Evolutionary conservation across 1,284 basidiomycete species (phyloP).

Genomic region (Trametes sp.): DNA sequence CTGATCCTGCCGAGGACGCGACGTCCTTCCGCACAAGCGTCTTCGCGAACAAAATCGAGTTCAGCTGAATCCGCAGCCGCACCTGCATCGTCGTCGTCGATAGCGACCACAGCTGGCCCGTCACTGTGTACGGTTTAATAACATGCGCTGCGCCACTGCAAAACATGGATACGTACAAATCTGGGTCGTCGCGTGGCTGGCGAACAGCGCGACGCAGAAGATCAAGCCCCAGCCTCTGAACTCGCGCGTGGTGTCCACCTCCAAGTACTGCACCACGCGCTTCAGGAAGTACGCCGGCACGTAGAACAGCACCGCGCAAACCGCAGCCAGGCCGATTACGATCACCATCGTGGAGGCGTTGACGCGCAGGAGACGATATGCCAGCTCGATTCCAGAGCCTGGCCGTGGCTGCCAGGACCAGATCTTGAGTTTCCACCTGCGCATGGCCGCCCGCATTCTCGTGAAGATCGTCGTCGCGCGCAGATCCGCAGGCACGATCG

Average conservation of each 20-base stretch:
- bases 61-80: slow-evolving; percentile 84
- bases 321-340: slow-evolving; percentile 63
- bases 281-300: slow-evolving; percentile 80
- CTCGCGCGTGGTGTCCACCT: slow-evolving; percentile 61
- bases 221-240: slow-evolving; percentile 77
- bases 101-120: slow-evolving; percentile 69
- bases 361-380: slow-evolving; percentile 62
- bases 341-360: slow-evolving; percentile 53
- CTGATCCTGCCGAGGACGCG: slow-evolving; percentile 62
- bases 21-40: slow-evolving; percentile 90
- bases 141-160: too few relatives aligned
- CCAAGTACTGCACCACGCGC: slow-evolving; percentile 76
- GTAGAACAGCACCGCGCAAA: slow-evolving; percentile 79
- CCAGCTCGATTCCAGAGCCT: slow-evolving; percentile 71
- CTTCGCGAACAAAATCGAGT: slow-evolving; percentile 88
- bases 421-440: slow-evolving; percentile 51
- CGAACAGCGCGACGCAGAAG: slow-evolving; percentile 74
- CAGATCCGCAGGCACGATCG: slow-evolving; percentile 77
- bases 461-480: slow-evolving; percentile 62
- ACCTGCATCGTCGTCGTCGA: slow-evolving; percentile 77
- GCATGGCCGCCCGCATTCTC: slow-evolving; percentile 49
- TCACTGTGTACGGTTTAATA: too few relatives aligned
- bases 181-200: slow-evolving; percentile 66
- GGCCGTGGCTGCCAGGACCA: slow-evolving; percentile 51
- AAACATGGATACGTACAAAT: slow-evolving; percentile 52